Evolutionary conservation across 2,329 filamentous ascomycete genomes (phyloP), one percentile per base, ranked within the genome.

Genomic region (Aspergillus pseudoglaucus): DNA sequence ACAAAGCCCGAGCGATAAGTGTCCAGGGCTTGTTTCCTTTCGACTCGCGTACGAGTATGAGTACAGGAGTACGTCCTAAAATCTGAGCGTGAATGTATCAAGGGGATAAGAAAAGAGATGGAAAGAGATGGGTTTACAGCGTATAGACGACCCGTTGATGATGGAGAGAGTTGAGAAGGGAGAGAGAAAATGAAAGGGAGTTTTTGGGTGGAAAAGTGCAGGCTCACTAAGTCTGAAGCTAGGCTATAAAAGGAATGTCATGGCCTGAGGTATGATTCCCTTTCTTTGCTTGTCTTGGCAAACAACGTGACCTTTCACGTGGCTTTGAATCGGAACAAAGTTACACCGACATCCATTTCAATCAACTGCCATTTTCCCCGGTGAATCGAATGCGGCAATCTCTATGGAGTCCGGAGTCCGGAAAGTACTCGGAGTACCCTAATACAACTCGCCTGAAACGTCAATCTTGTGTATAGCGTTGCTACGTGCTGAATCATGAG

Each of bases 61-160:
- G 63, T 65, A 65, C 62, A 62, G 54, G 56, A 30, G 63, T 64
- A 62, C 55, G 60, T 59, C 61, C 60, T 64, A 65, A 65, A 30
- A 53, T 44, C 45, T 46, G 42, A 45, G 37, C 3, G 37, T 39
- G 37, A 37, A 51, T 52, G 53, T 44, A 54, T 54, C 48, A 48
- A 42, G 23, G 45, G 45, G 48, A 46, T 45, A 35, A 46, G 23
- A 27, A 46, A 47, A 20, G 27, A 47, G 45, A 48, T 38, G 45
- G 41, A 47, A 47, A 54, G 48, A 48, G 48, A 50, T 53, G 51
- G 57, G 50, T 53, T 63, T 63, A 64, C 58, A 50, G 49, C 45
- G 46, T 57, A 55, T 22, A 50, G 51, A 51, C 27, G 51, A 53
- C 52, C 51, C 49, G 50, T 46, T 48, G 46, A 49, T 35, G 30